Evolutionary conservation across 2,329 filamentous ascomycete species (phyloP), one percentile per base, ranked within the genome.

Genomic region (Chrysosporium queenslandicum): DNA sequence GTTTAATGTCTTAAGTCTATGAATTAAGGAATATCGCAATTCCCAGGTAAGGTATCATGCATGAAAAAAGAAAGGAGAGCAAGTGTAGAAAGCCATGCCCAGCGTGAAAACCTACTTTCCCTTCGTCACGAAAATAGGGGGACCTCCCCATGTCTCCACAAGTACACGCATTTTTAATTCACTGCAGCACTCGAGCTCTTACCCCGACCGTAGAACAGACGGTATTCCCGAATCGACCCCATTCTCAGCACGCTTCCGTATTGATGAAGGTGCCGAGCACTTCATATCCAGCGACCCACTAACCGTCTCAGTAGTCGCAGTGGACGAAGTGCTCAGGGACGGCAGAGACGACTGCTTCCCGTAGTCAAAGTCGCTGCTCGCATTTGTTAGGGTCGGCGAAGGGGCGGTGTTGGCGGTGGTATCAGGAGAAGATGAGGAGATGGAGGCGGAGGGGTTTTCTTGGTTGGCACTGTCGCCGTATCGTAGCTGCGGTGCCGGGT

Each of bases 261-360:
- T 36, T n/a, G 37, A 27, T 3, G 32, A 23, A 25, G 49, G 23
- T 16, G 45, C 40, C 20, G 49, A 36, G 20, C 21, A 51, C n/a
- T 51, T 51, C 20, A 29, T 45, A 12, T 51, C 49, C 29, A 30
- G 23, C 20, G 49, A 21, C 18, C 30, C 30, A 45, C 14, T 37
- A 2, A 9, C 49, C 30, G 40, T 34, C 16, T 30, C 39, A 16
- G 48, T 50, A n/a, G 40, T 34, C 8, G 39, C 48, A 6, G 53
- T 27, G 6, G 53, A 29, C 27, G 27, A 55, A 11, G 43, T 45
- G 29, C 42, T 55, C 12, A 54, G 39, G 1, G 47, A 45, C 27
- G 53, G 53, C 12, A 51, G 27, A 23, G 49, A 50, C 27, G 42
- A 42, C 18, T 23, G 18, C 25, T 54, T 18, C 3, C 23, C 39